Base-by-base conservation (phyloP, 768 basidiomycete species). In the Lactifluus subvellereus region DNA sequence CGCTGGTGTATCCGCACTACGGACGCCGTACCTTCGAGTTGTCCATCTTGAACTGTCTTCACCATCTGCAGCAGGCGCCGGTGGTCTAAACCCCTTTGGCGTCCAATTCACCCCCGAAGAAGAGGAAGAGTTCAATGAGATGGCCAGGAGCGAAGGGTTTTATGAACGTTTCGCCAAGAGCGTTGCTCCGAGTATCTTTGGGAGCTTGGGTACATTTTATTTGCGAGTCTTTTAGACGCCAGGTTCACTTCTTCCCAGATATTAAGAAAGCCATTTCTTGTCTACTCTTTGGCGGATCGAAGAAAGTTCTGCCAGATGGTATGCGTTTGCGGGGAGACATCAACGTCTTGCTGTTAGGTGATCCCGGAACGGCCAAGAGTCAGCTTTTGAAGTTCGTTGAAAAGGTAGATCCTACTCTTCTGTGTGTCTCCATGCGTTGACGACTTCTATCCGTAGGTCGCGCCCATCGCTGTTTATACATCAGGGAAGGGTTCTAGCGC, bases 331-430 rank as follows among this genome's bases (percentile, higher is more conserved):
- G 97, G 72, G 97, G 97, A 11, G 97, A 99, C 72, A 98, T 99
- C 72, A 99, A 99, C 72, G 97, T 99, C 20, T 77, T 99, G 10
- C 76, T 98, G 32, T 83, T 99, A 33, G 97, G 97, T 74, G 97
- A 99, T 73, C 97, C 97, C 8, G 97, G 97, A 76, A 98, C 97
- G 14, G 97, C 97, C 22, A 99, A 99, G 75, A 92, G 89, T 77
- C 97, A 99, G 70, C 78, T 99, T 69, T 84, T 99, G 65, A 99
- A 99, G 71, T 99, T 99, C 68, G 97, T 98, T 13, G 97, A 99
- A 73, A 99, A 98, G 78, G 87, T 88, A 48, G 69, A 42, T 9
- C 38, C 14, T 11, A 40, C 27, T 35, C 55, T 8, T 3, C 18
- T 5, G 35, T 2, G 20, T 20, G 22, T 43, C 27, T 5, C 58